phyloP scores from a whole-genome alignment of 2,329 filamentous ascomycete species.

The Fonsecaea pedrosoi region DNA sequence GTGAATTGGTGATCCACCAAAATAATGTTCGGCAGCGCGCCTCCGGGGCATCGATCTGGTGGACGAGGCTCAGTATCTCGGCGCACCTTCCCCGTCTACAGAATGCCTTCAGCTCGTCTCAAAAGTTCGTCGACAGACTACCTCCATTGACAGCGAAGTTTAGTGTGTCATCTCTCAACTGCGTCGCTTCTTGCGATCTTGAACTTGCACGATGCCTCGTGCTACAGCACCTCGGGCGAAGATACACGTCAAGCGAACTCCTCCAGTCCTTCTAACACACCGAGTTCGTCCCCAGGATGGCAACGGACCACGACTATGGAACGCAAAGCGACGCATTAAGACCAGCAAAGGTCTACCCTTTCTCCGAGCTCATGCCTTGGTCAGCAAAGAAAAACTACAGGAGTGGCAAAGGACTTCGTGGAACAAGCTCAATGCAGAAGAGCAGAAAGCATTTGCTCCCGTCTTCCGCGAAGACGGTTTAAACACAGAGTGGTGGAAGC shows the following conservation, averaged over 20 bases:
- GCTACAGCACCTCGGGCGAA: slow-evolving; percentile 11
- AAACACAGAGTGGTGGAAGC: slow-evolving; percentile 36
- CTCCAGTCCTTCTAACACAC: slow-evolving; percentile 14
- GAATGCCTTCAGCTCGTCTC: not conserved
- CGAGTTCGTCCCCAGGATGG: slow-evolving; percentile 3
- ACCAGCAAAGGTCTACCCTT: slow-evolving; percentile 25
- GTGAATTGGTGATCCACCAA: slow-evolving; percentile 30
- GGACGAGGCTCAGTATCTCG: slow-evolving; percentile 18
- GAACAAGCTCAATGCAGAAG: slow-evolving; percentile 2
- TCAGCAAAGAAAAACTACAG: slow-evolving; percentile 15
- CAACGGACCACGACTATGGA: slow-evolving; percentile 37
- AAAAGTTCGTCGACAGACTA: not conserved
- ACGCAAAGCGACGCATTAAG: slow-evolving; percentile 38
- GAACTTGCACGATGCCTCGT: slow-evolving; percentile 8
- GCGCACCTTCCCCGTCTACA: slow-evolving; percentile 1
- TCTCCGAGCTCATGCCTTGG: slow-evolving; percentile 5
- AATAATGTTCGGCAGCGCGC: slow-evolving; percentile 24
- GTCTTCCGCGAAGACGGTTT: slow-evolving; percentile 7
- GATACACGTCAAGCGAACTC: slow-evolving; percentile 24
- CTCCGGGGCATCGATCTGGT: slow-evolving; percentile 14
- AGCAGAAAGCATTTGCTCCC: slow-evolving; percentile 9
- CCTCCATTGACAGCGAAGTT: slow-evolving; percentile 6
- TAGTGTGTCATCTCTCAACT: too few species aligned
- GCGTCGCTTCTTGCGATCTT: not conserved
- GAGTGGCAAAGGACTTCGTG: slow-evolving; percentile 3